Percentiles rank a stretch among this genome's conserved stretches.
Conservation (phyloP, 768 basidiomycete genomes). For the Suillus cothurnatus region DNA sequence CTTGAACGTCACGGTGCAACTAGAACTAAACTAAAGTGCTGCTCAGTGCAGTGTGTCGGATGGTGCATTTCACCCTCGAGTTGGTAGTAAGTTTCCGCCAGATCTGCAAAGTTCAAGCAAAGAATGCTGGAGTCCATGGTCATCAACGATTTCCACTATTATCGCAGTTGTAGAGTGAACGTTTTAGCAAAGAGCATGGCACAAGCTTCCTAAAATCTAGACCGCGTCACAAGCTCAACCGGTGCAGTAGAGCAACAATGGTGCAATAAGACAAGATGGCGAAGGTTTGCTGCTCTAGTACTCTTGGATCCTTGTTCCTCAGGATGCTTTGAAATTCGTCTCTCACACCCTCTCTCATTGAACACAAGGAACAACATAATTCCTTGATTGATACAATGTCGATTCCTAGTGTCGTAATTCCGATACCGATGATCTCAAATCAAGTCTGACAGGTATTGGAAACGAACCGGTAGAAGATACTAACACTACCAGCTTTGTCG, state of each 20-base stretch:
- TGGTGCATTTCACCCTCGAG: not conserved
- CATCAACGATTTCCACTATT: not conserved
- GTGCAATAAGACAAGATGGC: not conserved
- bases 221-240: not conserved
- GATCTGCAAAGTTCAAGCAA: too few species aligned
- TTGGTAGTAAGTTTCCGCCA: not conserved
- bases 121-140: not conserved
- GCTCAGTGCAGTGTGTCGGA: not conserved
- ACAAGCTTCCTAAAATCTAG: not conserved
- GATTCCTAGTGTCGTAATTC: not conserved
- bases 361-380: not conserved
- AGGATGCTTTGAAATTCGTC: not conserved
- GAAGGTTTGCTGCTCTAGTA: not conserved
- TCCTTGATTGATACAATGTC: not conserved
- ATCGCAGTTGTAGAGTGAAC: not conserved
- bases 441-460: slow-evolving; percentile 87
- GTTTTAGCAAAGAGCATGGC: too few species aligned
- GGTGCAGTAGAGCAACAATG: not conserved
- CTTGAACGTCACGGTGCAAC: not conserved
- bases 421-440: slow-evolving; percentile 38
- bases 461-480: slow-evolving; percentile 82
- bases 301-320: not conserved
- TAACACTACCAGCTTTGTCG: slow-evolving; percentile 92
- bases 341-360: too few species aligned
- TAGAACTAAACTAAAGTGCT: not conserved